phyloP scores from a whole-genome alignment of 768 basidiomycete genomes.

The Peribolospora kevripleyi region DNA sequence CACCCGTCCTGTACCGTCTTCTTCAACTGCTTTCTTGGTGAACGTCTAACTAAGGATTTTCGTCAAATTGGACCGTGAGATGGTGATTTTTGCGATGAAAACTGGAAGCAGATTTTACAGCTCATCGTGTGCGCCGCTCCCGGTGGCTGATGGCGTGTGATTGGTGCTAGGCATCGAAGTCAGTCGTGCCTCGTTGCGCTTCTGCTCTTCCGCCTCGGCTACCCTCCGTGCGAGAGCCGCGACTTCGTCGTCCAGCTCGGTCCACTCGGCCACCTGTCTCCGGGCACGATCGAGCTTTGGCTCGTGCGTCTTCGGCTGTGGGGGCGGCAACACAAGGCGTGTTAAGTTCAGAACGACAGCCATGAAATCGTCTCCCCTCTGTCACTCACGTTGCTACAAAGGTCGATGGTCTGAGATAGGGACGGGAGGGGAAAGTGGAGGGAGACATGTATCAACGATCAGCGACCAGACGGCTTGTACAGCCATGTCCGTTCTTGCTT shows the following conservation, averaged over 20 bases:
- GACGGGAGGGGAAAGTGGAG: neutral
- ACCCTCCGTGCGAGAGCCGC: conserved; percentile 52
- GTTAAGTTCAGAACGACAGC: neutral
- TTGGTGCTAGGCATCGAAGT: conserved; percentile 20
- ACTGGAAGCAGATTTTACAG: no score
- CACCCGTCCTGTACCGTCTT: no score
- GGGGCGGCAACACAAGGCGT: neutral
- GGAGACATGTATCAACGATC: neutral
- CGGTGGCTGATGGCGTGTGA: no score
- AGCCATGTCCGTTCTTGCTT: no score
- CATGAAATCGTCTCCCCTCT: conserved; percentile 25
- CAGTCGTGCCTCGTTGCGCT: conserved; percentile 32
- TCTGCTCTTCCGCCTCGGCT: conserved; percentile 23
- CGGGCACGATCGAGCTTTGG: conserved; percentile 69
- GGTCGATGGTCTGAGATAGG: conserved; percentile 55
- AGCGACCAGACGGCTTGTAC: conserved; percentile 19
- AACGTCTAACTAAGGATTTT: no score
- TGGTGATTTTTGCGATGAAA: no score
- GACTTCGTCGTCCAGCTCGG: conserved; percentile 75
- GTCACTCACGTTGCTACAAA: conserved; percentile 89
- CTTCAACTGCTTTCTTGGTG: no score
- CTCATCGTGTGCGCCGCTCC: no score
- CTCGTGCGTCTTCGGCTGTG: conserved; percentile 40
- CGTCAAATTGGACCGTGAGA: no score
- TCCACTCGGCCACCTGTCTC: conserved; percentile 92